These are phyloP conservation scores for Tylopilus rubrobrunneus DNA, from an alignment of 768 basidiomycete species.

Conservation along the genomic window DNA sequence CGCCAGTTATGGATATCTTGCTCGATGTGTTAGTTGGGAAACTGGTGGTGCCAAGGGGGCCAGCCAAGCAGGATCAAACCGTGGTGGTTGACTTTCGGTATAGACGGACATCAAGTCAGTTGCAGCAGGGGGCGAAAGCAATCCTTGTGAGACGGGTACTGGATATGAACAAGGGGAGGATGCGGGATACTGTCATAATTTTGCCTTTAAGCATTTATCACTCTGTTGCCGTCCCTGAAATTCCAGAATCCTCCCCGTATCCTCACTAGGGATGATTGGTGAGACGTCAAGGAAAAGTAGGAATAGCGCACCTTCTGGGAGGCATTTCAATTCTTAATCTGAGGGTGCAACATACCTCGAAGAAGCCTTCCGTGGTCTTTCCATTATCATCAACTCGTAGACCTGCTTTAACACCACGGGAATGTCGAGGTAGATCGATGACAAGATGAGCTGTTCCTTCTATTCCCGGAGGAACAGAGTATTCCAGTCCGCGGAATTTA, in stretches of 20 bases:
- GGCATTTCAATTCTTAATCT: conserved; percentile 61
- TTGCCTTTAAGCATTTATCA: too few species aligned
- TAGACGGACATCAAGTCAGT: conserved; percentile 4
- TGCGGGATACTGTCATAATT: too few species aligned
- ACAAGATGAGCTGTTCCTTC: conserved; percentile 80
- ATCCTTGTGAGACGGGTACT: conserved; percentile 12
- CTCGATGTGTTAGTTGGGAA: conserved; percentile 5
- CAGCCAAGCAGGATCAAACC: conserved; percentile 8
- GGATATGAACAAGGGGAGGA: conserved; percentile 19
- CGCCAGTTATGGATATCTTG: conserved; percentile 17
- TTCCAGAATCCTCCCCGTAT: too few species aligned
- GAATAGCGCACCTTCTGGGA: conserved; percentile 55
- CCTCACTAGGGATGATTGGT: conserved; percentile 49
- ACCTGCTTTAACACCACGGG: conserved; percentile 64
- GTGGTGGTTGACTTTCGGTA: conserved; percentile 8
- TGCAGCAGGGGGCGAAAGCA: conserved; percentile 28
- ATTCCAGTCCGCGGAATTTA: conserved; percentile 71
- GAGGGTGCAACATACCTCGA: conserved; percentile 66
- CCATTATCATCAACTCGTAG: conserved; percentile 48
- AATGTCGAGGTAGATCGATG: conserved; percentile 69
- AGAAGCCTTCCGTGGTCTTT: conserved; percentile 48
- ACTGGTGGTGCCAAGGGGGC: conserved; percentile 4
- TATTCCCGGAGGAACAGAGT: conserved; percentile 64
- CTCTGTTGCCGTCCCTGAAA: too few species aligned
- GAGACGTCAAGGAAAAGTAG: conserved; percentile 5